Conservation (phyloP, 345 rosid species). For the Lepidium aucheri region DNA sequence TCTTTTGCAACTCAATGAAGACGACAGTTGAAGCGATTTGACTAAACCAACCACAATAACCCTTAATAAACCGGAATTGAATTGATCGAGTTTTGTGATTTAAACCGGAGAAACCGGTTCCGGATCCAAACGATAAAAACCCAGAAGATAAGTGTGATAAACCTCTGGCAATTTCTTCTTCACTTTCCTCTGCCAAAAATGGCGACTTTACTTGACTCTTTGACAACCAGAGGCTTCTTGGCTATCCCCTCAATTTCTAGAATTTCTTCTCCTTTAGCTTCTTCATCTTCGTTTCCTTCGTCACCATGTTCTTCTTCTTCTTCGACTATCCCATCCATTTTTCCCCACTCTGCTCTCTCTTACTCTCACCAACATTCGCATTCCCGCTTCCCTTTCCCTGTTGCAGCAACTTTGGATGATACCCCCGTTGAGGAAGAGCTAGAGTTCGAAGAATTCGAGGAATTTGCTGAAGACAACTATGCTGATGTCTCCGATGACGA, state of each 20-base stretch:
- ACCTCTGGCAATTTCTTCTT: not conserved
- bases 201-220: slow-evolving; percentile 28
- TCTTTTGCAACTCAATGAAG: not conserved
- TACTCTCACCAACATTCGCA: slow-evolving; percentile 22
- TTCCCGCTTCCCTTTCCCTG: slow-evolving; percentile 21
- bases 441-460: slow-evolving; percentile 25
- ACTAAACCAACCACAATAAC: not conserved
- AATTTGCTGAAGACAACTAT: slow-evolving; percentile 7
- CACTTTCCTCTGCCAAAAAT: not conserved
- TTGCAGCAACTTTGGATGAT: not conserved
- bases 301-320: slow-evolving; percentile 19
- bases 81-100: not conserved
- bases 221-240: slow-evolving; percentile 26
- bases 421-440: slow-evolving; percentile 13
- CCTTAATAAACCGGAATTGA: not conserved
- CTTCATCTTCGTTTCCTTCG: slow-evolving; percentile 14
- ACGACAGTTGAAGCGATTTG: not conserved
- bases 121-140: not conserved
- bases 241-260: slow-evolving; percentile 11
- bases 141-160: slow-evolving; percentile 20
- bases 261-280: not conserved
- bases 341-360: slow-evolving; percentile 14
- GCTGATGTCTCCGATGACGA: slow-evolving; percentile 24
- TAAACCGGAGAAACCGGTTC: slow-evolving; percentile 2
- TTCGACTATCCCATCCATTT: not conserved